Percentiles rank a stretch among this genome's conserved stretches.
Evolutionary conservation across 352 stramenopile species (phyloP).

Genomic region (Globisporangium apiculatum): DNA sequence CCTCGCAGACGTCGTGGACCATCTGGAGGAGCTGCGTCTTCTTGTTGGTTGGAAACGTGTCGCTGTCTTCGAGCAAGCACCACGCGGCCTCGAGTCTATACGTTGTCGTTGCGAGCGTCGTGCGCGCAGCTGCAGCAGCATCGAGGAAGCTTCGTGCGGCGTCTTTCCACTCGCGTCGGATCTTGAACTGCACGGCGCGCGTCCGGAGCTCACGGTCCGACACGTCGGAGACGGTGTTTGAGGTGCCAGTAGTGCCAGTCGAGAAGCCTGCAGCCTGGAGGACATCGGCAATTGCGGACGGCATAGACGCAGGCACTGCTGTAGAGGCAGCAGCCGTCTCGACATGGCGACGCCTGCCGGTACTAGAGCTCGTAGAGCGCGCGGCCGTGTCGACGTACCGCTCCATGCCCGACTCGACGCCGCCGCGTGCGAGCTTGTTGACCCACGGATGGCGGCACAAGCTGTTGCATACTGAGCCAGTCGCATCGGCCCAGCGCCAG

Average conservation of each 20-base stretch:
- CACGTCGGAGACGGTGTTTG: conserved; percentile 10
- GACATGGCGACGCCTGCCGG: conserved; percentile 1
- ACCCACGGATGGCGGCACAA: conserved; percentile 51
- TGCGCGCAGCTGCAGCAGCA: conserved; percentile 29
- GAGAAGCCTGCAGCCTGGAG: conserved; percentile 7
- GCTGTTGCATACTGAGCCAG: conserved; percentile 22
- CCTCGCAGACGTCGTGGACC: conserved; percentile 48
- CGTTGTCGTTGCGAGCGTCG: conserved; percentile 32
- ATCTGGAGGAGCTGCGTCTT: conserved; percentile 31
- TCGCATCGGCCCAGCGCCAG: conserved; percentile 70
- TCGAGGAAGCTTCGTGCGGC: conserved; percentile 44
- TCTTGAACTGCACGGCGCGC: conserved; percentile 60
- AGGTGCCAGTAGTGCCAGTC: background rate
- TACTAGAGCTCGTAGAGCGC: background rate
- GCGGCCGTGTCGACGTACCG: conserved; percentile 18
- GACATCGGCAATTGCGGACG: conserved; percentile 7
- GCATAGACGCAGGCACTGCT: background rate
- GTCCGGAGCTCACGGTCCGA: conserved; percentile 47
- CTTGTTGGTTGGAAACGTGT: conserved; percentile 22
- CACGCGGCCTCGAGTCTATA: conserved; percentile 60
- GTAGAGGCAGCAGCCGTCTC: background rate
- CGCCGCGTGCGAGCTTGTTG: conserved; percentile 37
- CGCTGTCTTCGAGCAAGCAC: conserved; percentile 53
- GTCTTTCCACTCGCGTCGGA: conserved; percentile 63
- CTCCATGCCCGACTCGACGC: conserved; percentile 41